Conservation (phyloP, 345 rosid species). For the Euphorbia peplus region DNA sequence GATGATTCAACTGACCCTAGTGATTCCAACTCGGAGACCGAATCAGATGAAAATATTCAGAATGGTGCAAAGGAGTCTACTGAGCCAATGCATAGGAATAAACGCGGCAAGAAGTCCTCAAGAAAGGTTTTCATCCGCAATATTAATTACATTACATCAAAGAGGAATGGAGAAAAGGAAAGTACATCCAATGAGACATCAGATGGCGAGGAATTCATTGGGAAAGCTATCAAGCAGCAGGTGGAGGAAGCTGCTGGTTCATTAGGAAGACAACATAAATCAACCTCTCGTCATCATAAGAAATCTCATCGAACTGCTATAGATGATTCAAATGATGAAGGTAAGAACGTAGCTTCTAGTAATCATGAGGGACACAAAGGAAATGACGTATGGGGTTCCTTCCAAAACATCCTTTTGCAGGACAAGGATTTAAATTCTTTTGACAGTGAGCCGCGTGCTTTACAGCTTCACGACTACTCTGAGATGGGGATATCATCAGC, state of each 20-base stretch:
- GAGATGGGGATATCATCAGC: slow-evolving; percentile 31
- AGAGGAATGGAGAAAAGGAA: slow-evolving; percentile 58
- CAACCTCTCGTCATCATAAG: slow-evolving; percentile 48
- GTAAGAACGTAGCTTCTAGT: slow-evolving; percentile 16
- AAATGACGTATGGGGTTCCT: slow-evolving; percentile 75
- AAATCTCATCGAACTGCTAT: slow-evolving; percentile 30
- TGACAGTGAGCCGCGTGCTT: slow-evolving; percentile 30
- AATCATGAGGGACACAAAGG: slow-evolving; percentile 39
- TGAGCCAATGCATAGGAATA: slow-evolving; percentile 41
- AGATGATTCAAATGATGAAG: slow-evolving; percentile 24
- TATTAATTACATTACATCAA: slow-evolving; percentile 88
- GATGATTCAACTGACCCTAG: slow-evolving; percentile 53
- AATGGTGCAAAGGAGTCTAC: slow-evolving; percentile 26
- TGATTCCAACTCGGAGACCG: slow-evolving; percentile 47
- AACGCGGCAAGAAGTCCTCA: slow-evolving; percentile 67
- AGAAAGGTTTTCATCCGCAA: slow-evolving; percentile 91
- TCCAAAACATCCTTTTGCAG: slow-evolving; percentile 74
- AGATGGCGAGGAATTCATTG: slow-evolving; percentile 61
- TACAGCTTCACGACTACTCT: slow-evolving; percentile 33
- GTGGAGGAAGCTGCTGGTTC: slow-evolving; percentile 88
- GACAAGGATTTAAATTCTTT: slow-evolving; percentile 46
- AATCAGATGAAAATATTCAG: slow-evolving; percentile 32
- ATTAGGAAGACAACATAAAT: slow-evolving; percentile 57
- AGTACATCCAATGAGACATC: slow-evolving; percentile 53
- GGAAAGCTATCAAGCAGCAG: slow-evolving; percentile 66